phyloP scores from a whole-genome alignment of 2,329 filamentous ascomycete species.

The Akanthomyces dipterigenus region DNA sequence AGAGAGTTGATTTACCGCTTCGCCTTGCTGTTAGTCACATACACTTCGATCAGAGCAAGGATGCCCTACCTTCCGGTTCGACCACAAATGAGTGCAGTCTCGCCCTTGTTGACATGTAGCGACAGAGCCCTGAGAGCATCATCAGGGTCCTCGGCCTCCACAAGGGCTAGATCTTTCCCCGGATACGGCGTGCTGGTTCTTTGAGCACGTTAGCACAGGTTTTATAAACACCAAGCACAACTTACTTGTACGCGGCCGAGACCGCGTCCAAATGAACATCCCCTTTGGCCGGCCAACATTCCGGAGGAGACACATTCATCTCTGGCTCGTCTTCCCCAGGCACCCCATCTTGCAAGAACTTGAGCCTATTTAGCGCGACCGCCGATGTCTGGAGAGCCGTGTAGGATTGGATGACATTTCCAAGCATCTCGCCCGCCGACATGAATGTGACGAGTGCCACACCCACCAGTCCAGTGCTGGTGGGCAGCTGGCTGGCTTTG shows the following conservation, averaged over 20 bases:
- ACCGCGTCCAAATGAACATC: not conserved
- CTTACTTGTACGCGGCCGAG: not conserved
- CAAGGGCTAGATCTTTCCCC: not conserved
- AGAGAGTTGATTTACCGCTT: slow-evolving; percentile 2
- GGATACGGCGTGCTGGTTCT: not conserved
- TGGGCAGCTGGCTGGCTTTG: slow-evolving; percentile 1
- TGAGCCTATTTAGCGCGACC: not conserved
- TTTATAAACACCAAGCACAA: not conserved
- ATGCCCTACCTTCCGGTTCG: slow-evolving; percentile 4
- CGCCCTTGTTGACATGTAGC: not conserved
- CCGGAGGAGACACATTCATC: not conserved
- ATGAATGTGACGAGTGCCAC: slow-evolving; percentile 4
- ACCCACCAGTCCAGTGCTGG: slow-evolving; percentile 4
- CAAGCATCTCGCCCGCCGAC: not conserved
- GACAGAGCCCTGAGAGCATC: not conserved
- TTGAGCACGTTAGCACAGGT: not conserved
- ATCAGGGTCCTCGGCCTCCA: not conserved
- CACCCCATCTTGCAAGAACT: not conserved
- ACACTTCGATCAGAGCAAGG: not conserved
- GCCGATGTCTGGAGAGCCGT: not conserved
- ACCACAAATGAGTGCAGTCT: not conserved
- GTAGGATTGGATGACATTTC: not conserved
- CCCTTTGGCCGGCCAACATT: not conserved
- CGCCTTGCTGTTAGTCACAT: not conserved
- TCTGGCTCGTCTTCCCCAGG: not conserved